Conservation (phyloP, 768 basidiomycete species). For the Rhizopogon vesiculosus region DNA sequence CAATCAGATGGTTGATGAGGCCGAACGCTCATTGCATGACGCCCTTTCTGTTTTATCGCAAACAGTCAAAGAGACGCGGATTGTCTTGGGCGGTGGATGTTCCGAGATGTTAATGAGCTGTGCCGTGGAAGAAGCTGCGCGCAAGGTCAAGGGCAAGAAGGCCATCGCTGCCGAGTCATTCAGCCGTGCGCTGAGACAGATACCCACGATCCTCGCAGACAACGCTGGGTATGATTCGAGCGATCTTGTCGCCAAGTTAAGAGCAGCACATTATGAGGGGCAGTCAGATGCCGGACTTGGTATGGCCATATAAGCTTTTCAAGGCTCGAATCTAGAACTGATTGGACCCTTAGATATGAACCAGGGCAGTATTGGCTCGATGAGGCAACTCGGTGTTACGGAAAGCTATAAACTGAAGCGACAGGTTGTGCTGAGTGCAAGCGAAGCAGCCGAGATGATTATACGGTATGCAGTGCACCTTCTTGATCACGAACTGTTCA, state of each 20-base stretch:
- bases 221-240: constrained; percentile 98
- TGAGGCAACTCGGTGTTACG: constrained; percentile 84
- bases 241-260: constrained; percentile 83
- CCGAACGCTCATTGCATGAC: constrained; percentile 95
- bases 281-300: constrained; percentile 82
- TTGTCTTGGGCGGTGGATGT: constrained; percentile 94
- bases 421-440: constrained; percentile 91
- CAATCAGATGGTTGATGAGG: constrained; percentile 98
- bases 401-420: constrained; percentile 98
- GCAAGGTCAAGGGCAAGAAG: constrained; percentile 88
- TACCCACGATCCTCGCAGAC: constrained; percentile 94
- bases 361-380: constrained; percentile 76
- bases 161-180: constrained; percentile 95
- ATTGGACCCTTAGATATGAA: constrained; percentile 69
- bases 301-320: constrained; percentile 31
- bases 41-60: constrained; percentile 97
- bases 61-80: constrained; percentile 94
- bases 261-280: constrained; percentile 94
- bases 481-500: not conserved
- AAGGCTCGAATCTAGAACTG: not conserved
- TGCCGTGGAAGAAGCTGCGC: constrained; percentile 85
- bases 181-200: constrained; percentile 82
- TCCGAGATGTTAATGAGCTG: constrained; percentile 98
- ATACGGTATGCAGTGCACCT: constrained; percentile 55
- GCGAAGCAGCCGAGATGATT: constrained; percentile 98